Conservation (phyloP, 2,329 filamentous ascomycete species). For the Chalaropsis ovoidea region DNA sequence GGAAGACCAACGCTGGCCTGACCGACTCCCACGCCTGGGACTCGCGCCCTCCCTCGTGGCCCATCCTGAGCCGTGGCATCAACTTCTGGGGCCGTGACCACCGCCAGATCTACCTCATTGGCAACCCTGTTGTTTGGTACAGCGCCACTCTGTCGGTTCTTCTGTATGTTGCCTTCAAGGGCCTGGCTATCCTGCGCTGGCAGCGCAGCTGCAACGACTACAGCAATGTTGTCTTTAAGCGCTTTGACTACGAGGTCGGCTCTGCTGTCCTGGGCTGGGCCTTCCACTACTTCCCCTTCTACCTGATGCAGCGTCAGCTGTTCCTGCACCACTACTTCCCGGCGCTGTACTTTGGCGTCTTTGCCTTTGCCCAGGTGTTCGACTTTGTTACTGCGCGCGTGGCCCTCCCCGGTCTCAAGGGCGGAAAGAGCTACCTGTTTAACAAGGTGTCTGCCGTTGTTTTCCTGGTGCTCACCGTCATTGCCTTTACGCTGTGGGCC, state of each 20-base stretch:
- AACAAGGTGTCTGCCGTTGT: slow-evolving; percentile 63
- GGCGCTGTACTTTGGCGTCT: slow-evolving; percentile 86
- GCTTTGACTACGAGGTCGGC: slow-evolving; percentile 95
- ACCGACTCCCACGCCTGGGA: slow-evolving; percentile 98
- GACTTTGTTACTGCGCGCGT: slow-evolving; percentile 75
- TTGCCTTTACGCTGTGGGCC: slow-evolving; percentile 73
- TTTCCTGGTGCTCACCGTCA: slow-evolving; percentile 64
- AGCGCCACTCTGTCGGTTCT: slow-evolving; percentile 67
- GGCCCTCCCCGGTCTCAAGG: slow-evolving; percentile 53
- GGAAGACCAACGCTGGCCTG: slow-evolving; percentile 92
- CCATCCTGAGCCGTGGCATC: slow-evolving; percentile 82
- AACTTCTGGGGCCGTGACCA: slow-evolving; percentile 97
- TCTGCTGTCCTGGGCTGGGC: slow-evolving; percentile 87
- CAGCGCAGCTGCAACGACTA: slow-evolving; percentile 90
- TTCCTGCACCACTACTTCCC: slow-evolving; percentile 99
- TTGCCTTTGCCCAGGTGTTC: slow-evolving; percentile 78
- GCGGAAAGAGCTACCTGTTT: slow-evolving; percentile 51
- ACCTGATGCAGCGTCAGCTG: slow-evolving; percentile 91
- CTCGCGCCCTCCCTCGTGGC: slow-evolving; percentile 88
- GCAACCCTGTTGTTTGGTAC: slow-evolving; percentile 94
- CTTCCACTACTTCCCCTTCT: slow-evolving; percentile 98
- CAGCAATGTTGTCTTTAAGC: slow-evolving; percentile 70
- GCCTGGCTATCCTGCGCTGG: slow-evolving; percentile 77
- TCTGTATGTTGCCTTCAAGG: slow-evolving; percentile 77
- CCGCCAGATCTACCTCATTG: slow-evolving; percentile 91